Conservation (phyloP, 345 rosid species). For the Murraya koenigii region DNA sequence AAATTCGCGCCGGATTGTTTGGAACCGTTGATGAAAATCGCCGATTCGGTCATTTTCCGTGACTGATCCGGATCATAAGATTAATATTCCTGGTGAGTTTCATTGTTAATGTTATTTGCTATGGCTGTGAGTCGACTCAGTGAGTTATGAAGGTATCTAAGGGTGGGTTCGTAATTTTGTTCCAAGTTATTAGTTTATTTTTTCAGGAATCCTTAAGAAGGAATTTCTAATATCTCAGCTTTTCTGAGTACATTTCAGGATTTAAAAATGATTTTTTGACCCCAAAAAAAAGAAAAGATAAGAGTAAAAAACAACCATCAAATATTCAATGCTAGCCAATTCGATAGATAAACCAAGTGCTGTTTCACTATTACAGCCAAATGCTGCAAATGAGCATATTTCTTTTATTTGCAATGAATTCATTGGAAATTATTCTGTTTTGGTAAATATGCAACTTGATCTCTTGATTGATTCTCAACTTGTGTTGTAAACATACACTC, state of each 20-base stretch:
- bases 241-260: no score
- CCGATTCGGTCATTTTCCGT: conserved; percentile 71
- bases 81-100: conserved; percentile 39
- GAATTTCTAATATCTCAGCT: background rate
- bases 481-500: background rate
- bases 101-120: background rate
- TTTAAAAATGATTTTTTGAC: no score
- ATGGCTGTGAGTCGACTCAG: background rate
- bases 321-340: no score
- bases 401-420: background rate
- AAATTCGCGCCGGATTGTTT: conserved; percentile 91
- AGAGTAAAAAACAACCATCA: no score
- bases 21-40: conserved; percentile 69
- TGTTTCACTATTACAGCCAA: no score
- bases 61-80: conserved; percentile 39
- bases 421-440: no score
- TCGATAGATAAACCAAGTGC: no score
- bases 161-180: no score
- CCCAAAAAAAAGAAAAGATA: no score
- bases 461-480: background rate
- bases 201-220: background rate
- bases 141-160: background rate
- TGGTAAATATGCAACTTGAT: background rate
- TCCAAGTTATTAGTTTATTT: background rate
- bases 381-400: no score